Percentiles rank a stretch among this genome's conserved stretches.
Conservation (phyloP, 106 monocot species). For the Dendrobium nobile region DNA sequence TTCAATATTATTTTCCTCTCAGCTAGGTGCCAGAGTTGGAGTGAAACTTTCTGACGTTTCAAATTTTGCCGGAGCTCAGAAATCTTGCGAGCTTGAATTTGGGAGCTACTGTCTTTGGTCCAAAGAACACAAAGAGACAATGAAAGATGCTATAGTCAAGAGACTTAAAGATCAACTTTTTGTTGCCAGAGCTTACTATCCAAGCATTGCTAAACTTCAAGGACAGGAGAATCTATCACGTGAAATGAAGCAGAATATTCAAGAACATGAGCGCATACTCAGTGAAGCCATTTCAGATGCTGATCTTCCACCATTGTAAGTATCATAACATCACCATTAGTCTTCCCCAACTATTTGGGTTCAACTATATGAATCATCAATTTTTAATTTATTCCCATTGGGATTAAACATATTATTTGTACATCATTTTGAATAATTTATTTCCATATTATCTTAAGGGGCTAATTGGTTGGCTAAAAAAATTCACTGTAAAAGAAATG, state of each 20-base stretch:
- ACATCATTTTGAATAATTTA: too few species aligned
- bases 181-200: conserved; percentile 57
- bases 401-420: too few species aligned
- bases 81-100: conserved; percentile 43
- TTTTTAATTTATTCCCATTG: too few species aligned
- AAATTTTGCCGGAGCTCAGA: conserved; percentile 22
- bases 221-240: conserved; percentile 39
- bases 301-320: conserved; percentile 59
- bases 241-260: conserved; percentile 62
- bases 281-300: conserved; percentile 60
- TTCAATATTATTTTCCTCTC: not conserved
- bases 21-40: conserved; percentile 9
- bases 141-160: conserved; percentile 39
- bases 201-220: conserved; percentile 57
- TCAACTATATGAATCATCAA: too few species aligned
- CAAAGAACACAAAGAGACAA: conserved; percentile 30
- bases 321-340: not conserved
- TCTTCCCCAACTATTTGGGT: too few species aligned
- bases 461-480: too few species aligned
- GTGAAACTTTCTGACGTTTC: conserved; percentile 4
- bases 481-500: too few species aligned
- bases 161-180: conserved; percentile 59
- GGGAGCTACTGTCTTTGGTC: conserved; percentile 67
- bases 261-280: conserved; percentile 70
- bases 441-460: too few species aligned